A percentile compares a stretch with the other conserved stretches of the same genome.
Evolutionary conservation across 176 grass and related monocot species (phyloP).

Genomic region (Cymbopogon citratus): DNA sequence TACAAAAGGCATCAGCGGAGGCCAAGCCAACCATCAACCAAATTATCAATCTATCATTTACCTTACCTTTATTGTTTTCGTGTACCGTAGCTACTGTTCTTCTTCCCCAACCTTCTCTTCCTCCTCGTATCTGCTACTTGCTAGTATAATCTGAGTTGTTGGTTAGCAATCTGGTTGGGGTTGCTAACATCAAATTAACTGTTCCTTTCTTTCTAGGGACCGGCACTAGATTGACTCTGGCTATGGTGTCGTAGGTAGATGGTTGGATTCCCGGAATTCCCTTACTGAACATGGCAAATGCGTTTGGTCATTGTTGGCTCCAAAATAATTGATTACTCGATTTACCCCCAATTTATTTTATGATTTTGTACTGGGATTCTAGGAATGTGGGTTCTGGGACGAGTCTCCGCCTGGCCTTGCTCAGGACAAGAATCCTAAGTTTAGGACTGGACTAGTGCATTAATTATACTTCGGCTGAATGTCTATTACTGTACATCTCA

Average conservation of each 20-base stretch:
- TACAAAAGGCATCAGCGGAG: no score
- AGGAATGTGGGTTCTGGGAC: conserved; percentile 27
- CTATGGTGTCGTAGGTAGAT: not conserved
- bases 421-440: no score
- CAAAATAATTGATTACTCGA: not conserved
- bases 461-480: conserved; percentile 18
- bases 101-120: no score
- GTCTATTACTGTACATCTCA: not conserved
- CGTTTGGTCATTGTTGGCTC: not conserved
- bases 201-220: not conserved
- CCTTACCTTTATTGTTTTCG: no score
- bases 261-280: conserved; percentile 9
- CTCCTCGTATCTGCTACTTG: no score
- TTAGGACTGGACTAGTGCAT: not conserved
- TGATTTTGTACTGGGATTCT: conserved; percentile 15
- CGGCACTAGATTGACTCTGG: not conserved
- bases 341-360: not conserved
- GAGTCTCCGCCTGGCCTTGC: no score
- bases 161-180: no score
- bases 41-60: no score
- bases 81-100: no score
- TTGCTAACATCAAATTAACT: not conserved
- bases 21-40: no score
- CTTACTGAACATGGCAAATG: not conserved
- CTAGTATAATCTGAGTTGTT: no score